A percentile compares a stretch with the other conserved stretches of the same genome.
Evolutionary conservation across 352 stramenopile genomes (phyloP).

Genomic region (Thalassiosira livingstoniorum): DNA sequence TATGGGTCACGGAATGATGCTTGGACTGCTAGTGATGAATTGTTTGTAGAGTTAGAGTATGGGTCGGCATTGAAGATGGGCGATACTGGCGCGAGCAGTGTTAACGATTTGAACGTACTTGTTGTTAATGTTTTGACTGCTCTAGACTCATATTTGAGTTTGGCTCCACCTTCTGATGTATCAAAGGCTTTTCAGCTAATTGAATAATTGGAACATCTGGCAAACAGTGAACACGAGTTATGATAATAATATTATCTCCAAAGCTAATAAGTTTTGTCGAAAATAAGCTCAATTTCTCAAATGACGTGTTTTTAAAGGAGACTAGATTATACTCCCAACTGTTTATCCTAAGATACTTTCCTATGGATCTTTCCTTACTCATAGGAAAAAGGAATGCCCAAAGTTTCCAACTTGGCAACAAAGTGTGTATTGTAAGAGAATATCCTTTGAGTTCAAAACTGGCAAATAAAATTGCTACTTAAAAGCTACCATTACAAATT

Average conservation of each 20-base stretch:
- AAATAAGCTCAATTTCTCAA: too few relatives aligned
- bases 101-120: constrained; percentile 46
- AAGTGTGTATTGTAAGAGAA: too few relatives aligned
- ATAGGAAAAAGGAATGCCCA: too few relatives aligned
- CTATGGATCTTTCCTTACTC: too few relatives aligned
- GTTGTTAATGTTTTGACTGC: constrained; percentile 35
- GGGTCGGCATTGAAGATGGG: neutral
- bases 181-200: constrained; percentile 21
- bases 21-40: constrained; percentile 72
- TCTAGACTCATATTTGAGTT: constrained; percentile 65
- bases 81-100: constrained; percentile 16
- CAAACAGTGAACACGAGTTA: too few relatives aligned
- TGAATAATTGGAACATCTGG: too few relatives aligned
- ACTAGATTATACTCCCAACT: too few relatives aligned
- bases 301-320: too few relatives aligned
- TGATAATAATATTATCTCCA: too few relatives aligned
- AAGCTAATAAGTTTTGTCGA: too few relatives aligned
- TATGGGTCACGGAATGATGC: constrained; percentile 82
- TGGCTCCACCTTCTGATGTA: constrained; percentile 59
- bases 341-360: too few relatives aligned
- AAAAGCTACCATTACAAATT: constrained; percentile 65
- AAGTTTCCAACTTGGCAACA: too few relatives aligned
- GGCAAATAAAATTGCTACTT: constrained; percentile 37
- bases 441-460: neutral
- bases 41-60: constrained; percentile 75